Evolutionary conservation across 1,284 basidiomycete genomes (phyloP).

Genomic region (Ganoderma leucocontextum): DNA sequence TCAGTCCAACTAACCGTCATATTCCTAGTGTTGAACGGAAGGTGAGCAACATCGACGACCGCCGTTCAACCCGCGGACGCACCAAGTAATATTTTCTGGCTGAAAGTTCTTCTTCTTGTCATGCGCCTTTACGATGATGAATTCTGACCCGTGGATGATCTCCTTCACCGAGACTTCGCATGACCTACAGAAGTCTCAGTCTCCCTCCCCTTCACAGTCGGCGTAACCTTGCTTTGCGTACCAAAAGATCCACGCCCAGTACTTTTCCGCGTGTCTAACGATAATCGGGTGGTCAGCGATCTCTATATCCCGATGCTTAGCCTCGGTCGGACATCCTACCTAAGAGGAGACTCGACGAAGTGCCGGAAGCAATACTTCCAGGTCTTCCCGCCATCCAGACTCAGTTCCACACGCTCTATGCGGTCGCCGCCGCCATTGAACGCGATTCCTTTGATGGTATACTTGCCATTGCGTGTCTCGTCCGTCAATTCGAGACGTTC

Average conservation of each 20-base stretch:
- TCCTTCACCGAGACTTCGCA: conserved; percentile 35
- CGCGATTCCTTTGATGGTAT: conserved; percentile 34
- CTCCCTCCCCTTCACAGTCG: background rate
- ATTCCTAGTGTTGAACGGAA: conserved; percentile 18
- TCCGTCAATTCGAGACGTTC: conserved; percentile 25
- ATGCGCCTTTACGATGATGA: conserved; percentile 31
- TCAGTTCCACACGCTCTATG: conserved; percentile 36
- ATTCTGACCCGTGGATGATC: conserved; percentile 28
- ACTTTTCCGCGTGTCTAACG: conserved; percentile 36
- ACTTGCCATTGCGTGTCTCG: conserved; percentile 17
- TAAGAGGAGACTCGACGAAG: conserved; percentile 29
- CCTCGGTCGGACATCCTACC: conserved; percentile 9
- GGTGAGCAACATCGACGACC: background rate
- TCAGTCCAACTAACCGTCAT: conserved; percentile 17
- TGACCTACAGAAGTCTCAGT: conserved; percentile 24
- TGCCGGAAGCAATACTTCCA: conserved; percentile 38
- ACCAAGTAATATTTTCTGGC: conserved; percentile 35
- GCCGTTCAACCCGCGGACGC: background rate
- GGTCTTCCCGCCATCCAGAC: conserved; percentile 35
- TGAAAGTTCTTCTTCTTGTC: conserved; percentile 37
- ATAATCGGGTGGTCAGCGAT: background rate
- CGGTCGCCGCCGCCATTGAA: conserved; percentile 34
- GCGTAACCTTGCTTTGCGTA: conserved; percentile 1
- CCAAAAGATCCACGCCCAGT: conserved; percentile 41
- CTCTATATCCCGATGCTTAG: background rate